Base-by-base conservation (phyloP, 177 flowering plant genomes). In the Vitis hybrid region DNA sequence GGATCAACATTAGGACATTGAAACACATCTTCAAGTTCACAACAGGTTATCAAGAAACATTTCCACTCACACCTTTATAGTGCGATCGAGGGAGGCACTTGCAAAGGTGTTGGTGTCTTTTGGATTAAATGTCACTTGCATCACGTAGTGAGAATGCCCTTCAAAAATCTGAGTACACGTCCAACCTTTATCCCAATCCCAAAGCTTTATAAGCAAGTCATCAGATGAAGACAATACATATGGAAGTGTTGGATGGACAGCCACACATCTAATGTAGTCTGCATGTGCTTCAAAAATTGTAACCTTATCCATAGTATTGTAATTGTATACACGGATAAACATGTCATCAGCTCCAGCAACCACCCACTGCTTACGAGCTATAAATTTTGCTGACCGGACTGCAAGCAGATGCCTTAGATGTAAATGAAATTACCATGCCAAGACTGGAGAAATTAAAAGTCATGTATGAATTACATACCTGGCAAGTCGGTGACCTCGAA, bases 161-260 rank as follows among this genome's bases (percentile, higher is more conserved):
- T 91, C 98, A 73, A 95, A 95, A 48, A 93, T 89, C 72, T 95
- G 99, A 59, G 99, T 95, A 73, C 96, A 90, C 34, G 73, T 74
- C 99, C 98, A 95, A 63, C 97, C 96, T 80, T 95, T 95, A 60
- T 95, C 99, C 99, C 99, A 95, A 74, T 93, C 99, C 98, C 99
- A 95, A 15, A 95, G 99, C 83, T 91, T 93, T 70, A 94, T 93
- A 65, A 93, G 96, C 99, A 94, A 91, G 82, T 94, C 99, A 88
- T 95, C 98, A 75, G 99, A 93, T 63, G 98, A 90, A 78, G 99
- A 95, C 77, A 95, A 71, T 75, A 95, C 94, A 77, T 93, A 93
- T n/a, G 99, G 97, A 59, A 93, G 97, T 51, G 97, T 91, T 52
- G 99, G 99, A 79, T 94, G 99, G 70, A 91, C 97, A 66, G 99